phyloP scores from a whole-genome alignment of 495 filamentous ascomycete species.

The Rusavskia elegans region DNA sequence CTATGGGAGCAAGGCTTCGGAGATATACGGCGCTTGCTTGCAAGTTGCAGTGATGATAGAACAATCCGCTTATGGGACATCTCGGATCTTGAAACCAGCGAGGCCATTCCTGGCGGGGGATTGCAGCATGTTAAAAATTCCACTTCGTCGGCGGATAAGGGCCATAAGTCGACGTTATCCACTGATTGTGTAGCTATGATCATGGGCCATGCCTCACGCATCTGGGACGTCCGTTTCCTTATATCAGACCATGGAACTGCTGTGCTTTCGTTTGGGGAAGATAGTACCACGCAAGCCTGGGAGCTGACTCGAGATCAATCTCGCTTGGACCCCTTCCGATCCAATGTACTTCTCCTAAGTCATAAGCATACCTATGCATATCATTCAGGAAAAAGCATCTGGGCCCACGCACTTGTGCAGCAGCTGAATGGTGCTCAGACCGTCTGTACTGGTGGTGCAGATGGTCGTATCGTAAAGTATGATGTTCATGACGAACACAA shows the following conservation, averaged over 20 bases:
- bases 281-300: slow-evolving; percentile 60
- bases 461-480: slow-evolving; percentile 42
- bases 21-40: slow-evolving; percentile 40
- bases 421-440: slow-evolving; percentile 16
- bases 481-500: background rate
- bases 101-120: background rate
- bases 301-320: slow-evolving; percentile 19
- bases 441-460: slow-evolving; percentile 73
- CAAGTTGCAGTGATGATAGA: slow-evolving; percentile 90
- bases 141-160: slow-evolving; percentile 22
- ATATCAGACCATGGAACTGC: slow-evolving; percentile 16
- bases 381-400: slow-evolving; percentile 86
- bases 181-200: slow-evolving; percentile 37
- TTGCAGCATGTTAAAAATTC: slow-evolving; percentile 5
- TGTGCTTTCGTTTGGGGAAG: slow-evolving; percentile 66
- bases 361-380: slow-evolving; percentile 36
- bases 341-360: slow-evolving; percentile 21
- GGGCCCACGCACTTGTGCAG: slow-evolving; percentile 45
- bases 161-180: slow-evolving; percentile 29
- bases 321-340: background rate
- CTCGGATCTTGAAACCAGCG: slow-evolving; percentile 18
- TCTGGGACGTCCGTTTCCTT: slow-evolving; percentile 70
- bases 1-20: slow-evolving; percentile 24
- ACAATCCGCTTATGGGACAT: slow-evolving; percentile 86
- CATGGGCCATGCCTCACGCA: slow-evolving; percentile 77